Evolutionary conservation across 139 green algal species (phyloP), one percentile per base, ranked within the genome.

Genomic region (Volvox reticuliferus): DNA sequence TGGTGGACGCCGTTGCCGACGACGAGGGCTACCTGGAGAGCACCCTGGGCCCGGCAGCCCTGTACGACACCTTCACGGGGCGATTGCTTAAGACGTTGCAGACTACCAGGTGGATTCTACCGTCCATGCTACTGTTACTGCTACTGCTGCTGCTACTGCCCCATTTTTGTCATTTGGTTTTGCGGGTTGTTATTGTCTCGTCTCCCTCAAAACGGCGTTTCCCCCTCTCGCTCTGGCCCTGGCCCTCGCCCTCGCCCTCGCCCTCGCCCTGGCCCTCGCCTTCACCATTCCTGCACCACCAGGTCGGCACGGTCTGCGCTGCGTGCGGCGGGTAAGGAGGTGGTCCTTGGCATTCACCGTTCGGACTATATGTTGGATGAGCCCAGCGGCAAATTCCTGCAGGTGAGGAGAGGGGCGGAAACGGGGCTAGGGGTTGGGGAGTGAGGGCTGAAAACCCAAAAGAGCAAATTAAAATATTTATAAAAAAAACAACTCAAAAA

Each of bases 281-380:
- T n/a, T n/a, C n/a, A n/a, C n/a, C n/a, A n/a, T n/a, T n/a, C n/a
- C n/a, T n/a, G n/a, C n/a, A n/a, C n/a, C 69, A 89, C 62, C 24
- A 75, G 92, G 62, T 0, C 71, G 0, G 79, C 69, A 21, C 86
- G 90, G 37, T 26, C 30, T 21, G 37, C 73, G 77, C 65, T 73
- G 90, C 36, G 37, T 5, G 82, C 20, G 24, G 88, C 76, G 20
- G 62, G 82, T 3, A 37, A 30, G 1, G 88, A 97, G 50, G n/a
- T 97, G 12, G 92, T 95, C 19, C 91, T 99, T 82, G 98, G 96
- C 2, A 92, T 99, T 6, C 95, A 98, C 91, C 95, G 98, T 0
- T 98, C 95, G 1, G 98, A 99, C 95, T 99, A 99, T 96, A 99
- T 99, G 98, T 94, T 99, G 77, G 97, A 99, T 87, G 91, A 94